Percentiles rank a stretch among this genome's conserved stretches.
phyloP scores from a whole-genome alignment of 495 filamentous ascomycete genomes.

The Hypoxylon trugodes region DNA sequence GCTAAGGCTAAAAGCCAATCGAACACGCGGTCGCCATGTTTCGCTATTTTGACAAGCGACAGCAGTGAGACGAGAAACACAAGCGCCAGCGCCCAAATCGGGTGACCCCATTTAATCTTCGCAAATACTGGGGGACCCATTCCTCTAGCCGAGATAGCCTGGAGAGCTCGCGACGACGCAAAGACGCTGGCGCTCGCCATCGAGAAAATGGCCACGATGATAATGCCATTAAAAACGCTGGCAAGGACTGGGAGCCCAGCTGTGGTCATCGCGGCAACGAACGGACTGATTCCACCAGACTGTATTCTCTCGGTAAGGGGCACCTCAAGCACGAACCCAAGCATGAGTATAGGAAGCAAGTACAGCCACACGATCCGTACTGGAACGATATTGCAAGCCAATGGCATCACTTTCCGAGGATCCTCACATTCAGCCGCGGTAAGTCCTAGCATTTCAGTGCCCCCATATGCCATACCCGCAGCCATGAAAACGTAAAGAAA shows the following conservation, averaged over 20 bases:
- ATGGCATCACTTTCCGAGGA: conserved; percentile 73
- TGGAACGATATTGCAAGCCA: conserved; percentile 76
- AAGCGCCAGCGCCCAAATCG: conserved; percentile 56
- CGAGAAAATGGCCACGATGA: conserved; percentile 60
- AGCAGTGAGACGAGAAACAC: conserved; percentile 54
- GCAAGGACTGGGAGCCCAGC: conserved; percentile 67
- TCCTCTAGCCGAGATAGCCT: conserved; percentile 58
- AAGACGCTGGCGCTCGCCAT: conserved; percentile 68
- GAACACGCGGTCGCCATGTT: conserved; percentile 46
- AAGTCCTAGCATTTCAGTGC: conserved; percentile 71
- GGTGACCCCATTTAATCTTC: conserved; percentile 61
- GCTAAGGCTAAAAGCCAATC: conserved; percentile 71
- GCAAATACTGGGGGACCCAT: conserved; percentile 63
- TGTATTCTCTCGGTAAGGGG: conserved; percentile 31
- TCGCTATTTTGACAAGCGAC: conserved; percentile 30
- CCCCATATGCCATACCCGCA: conserved; percentile 67
- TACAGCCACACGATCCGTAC: conserved; percentile 83
- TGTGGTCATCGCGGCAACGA: conserved; percentile 67
- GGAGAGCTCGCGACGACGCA: conserved; percentile 65
- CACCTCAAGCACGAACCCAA: conserved; percentile 58
- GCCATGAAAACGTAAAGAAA: conserved; percentile 67
- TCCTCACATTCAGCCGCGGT: conserved; percentile 77
- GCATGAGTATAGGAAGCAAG: conserved; percentile 60
- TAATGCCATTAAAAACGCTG: conserved; percentile 70
- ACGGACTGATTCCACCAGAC: conserved; percentile 61